phyloP scores from a whole-genome alignment of 75 land plant species.

The Isoetes taiwanensis region DNA sequence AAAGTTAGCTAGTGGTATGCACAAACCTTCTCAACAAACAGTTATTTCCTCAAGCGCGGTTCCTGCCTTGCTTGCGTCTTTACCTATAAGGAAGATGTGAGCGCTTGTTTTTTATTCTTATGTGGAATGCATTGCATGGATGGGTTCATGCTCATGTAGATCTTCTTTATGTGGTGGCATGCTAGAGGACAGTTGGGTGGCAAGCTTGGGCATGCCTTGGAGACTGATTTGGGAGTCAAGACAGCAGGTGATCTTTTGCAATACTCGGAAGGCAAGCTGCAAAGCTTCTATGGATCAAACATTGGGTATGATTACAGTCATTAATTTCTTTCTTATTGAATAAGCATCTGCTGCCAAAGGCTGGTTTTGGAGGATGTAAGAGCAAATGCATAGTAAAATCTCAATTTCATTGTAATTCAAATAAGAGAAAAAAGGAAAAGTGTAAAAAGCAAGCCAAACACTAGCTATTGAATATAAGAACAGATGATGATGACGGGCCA shows the following conservation, averaged over 20 bases:
- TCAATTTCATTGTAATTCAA: too few species aligned
- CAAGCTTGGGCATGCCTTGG: constrained; percentile 73
- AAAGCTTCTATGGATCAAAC: constrained; percentile 75
- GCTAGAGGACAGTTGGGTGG: constrained; percentile 88
- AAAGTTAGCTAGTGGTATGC: constrained; percentile 92
- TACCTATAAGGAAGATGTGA: constrained; percentile 93
- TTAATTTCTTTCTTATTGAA: not conserved
- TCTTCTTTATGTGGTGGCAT: not conserved
- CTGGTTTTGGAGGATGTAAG: too few species aligned
- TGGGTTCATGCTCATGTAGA: constrained; percentile 6
- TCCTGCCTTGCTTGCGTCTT: constrained; percentile 40
- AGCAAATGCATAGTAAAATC: too few species aligned
- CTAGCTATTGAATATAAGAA: too few species aligned
- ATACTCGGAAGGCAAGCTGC: constrained; percentile 59
- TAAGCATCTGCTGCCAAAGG: too few species aligned
- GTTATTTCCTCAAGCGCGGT: constrained; percentile 70
- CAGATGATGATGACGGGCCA: too few species aligned
- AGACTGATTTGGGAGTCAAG: constrained; percentile 63
- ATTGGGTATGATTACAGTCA: constrained; percentile 65
- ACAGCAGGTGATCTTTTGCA: constrained; percentile 80
- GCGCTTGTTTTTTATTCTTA: not conserved
- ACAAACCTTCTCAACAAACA: constrained; percentile 97
- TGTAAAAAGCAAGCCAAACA: too few species aligned
- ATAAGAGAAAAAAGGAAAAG: too few species aligned
- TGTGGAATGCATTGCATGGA: too few species aligned